Evolutionary conservation across 148 eudicot genomes (phyloP).

Genomic region (Chenopodium suecicum): DNA sequence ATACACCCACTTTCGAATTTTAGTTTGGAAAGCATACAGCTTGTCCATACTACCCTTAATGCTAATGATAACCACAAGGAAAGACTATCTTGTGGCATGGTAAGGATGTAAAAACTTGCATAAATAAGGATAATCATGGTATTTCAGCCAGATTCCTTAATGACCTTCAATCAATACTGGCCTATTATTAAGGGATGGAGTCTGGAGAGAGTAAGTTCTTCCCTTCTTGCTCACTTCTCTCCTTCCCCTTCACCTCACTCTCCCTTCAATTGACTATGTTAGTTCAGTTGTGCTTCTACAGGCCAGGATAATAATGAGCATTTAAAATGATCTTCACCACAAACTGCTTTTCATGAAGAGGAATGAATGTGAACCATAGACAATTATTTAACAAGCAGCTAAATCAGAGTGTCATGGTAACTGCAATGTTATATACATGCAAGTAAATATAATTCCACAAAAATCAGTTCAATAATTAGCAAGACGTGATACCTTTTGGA

Average conservation of each 20-base stretch:
- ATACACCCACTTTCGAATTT: too few relatives aligned
- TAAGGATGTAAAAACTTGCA: too few relatives aligned
- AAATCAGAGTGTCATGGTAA: background rate
- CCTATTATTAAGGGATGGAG: too few relatives aligned
- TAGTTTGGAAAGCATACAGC: too few relatives aligned
- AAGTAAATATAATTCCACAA: background rate
- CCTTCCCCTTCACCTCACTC: background rate
- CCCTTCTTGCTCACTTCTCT: background rate
- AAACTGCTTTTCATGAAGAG: background rate
- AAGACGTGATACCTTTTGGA: conserved; percentile 57
- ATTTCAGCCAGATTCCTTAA: too few relatives aligned
- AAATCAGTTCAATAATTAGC: background rate
- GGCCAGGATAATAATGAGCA: background rate
- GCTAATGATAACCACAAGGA: too few relatives aligned
- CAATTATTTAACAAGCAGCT: background rate
- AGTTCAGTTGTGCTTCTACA: background rate
- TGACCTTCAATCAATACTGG: too few relatives aligned
- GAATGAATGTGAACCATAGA: background rate
- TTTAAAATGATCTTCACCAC: background rate
- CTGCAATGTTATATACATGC: background rate
- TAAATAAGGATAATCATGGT: too few relatives aligned
- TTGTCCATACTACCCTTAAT: too few relatives aligned
- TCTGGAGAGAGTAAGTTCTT: background rate
- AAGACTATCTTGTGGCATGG: too few relatives aligned
- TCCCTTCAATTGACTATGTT: background rate